phyloP scores from a whole-genome alignment of 2,329 filamentous ascomycete genomes.

The Cercospora nicotianae region DNA sequence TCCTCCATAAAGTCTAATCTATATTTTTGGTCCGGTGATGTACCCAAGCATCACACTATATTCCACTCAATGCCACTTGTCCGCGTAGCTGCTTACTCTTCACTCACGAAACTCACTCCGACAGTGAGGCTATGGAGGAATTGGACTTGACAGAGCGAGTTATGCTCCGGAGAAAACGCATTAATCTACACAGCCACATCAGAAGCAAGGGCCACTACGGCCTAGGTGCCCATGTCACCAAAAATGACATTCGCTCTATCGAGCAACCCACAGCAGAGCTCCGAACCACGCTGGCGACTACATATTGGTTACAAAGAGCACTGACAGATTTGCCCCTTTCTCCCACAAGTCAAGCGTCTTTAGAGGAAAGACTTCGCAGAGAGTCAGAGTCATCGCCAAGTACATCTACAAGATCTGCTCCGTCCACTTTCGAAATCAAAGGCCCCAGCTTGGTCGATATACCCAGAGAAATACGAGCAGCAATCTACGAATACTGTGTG shows the following conservation, averaged over 20 bases:
- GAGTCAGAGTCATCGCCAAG: slow-evolving; percentile 10
- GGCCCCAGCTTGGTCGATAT: slow-evolving; percentile 14
- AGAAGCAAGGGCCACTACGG: slow-evolving; percentile 14
- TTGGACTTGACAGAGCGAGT: not conserved
- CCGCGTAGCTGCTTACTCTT: not conserved
- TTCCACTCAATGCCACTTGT: not conserved
- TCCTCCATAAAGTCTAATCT: slow-evolving; percentile 9
- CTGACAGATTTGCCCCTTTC: slow-evolving; percentile 17
- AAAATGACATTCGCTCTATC: slow-evolving; percentile 22
- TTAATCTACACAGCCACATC: not conserved
- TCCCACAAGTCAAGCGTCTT: slow-evolving; percentile 11
- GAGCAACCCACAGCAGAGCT: slow-evolving; percentile 18
- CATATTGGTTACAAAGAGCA: slow-evolving; percentile 23
- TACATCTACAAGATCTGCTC: not conserved
- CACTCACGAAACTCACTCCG: not conserved
- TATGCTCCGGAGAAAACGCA: not conserved
- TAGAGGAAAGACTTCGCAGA: slow-evolving; percentile 14
- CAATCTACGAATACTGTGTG: slow-evolving; percentile 20
- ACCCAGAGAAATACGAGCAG: slow-evolving; percentile 16
- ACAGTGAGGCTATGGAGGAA: not conserved
- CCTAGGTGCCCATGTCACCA: slow-evolving; percentile 20
- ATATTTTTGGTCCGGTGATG: slow-evolving; percentile 1
- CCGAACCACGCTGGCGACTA: slow-evolving; percentile 20
- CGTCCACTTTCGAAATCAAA: not conserved
- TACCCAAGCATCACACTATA: slow-evolving; percentile 3